Evolutionary conservation across 164 flowering plant genomes (phyloP).

Genomic region (Hamamelis virginiana): DNA sequence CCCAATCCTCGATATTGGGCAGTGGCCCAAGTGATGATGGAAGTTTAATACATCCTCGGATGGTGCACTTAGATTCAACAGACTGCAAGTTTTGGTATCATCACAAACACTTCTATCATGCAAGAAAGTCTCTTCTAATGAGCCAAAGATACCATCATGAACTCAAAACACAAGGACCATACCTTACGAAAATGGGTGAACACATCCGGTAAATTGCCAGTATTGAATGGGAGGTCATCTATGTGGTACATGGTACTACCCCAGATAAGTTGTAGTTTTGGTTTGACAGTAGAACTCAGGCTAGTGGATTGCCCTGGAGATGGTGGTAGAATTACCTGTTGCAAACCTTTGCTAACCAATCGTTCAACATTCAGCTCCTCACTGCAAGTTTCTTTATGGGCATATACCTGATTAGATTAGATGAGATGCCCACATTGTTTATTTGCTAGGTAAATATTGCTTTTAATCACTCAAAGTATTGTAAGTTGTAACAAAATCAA

Average conservation of each 20-base stretch:
- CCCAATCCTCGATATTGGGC: slow-evolving; percentile 74
- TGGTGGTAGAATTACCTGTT: slow-evolving; percentile 20
- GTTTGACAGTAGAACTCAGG: slow-evolving; percentile 19
- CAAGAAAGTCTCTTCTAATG: neutral
- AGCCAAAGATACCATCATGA: too few species aligned
- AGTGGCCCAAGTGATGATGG: slow-evolving; percentile 71
- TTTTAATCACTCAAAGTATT: neutral
- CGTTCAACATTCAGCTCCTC: slow-evolving; percentile 78
- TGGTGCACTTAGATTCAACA: slow-evolving; percentile 65
- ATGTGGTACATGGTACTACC: slow-evolving; percentile 87
- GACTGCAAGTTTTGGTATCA: slow-evolving; percentile 45
- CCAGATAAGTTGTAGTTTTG: slow-evolving; percentile 76
- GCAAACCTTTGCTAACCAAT: slow-evolving; percentile 44
- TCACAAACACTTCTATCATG: slow-evolving; percentile 3
- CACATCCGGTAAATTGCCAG: slow-evolving; percentile 64
- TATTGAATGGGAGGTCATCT: slow-evolving; percentile 78
- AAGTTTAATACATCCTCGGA: slow-evolving; percentile 60
- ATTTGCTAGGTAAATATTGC: neutral
- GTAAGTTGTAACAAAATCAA: neutral
- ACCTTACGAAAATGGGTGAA: slow-evolving; percentile 96
- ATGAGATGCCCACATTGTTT: neutral
- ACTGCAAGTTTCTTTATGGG: slow-evolving; percentile 93
- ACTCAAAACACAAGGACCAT: too few species aligned
- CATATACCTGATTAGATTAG: slow-evolving; percentile 61
- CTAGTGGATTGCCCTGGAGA: slow-evolving; percentile 14